Conservation (phyloP, 257 asterid species). For the Primulina tabacum region DNA sequence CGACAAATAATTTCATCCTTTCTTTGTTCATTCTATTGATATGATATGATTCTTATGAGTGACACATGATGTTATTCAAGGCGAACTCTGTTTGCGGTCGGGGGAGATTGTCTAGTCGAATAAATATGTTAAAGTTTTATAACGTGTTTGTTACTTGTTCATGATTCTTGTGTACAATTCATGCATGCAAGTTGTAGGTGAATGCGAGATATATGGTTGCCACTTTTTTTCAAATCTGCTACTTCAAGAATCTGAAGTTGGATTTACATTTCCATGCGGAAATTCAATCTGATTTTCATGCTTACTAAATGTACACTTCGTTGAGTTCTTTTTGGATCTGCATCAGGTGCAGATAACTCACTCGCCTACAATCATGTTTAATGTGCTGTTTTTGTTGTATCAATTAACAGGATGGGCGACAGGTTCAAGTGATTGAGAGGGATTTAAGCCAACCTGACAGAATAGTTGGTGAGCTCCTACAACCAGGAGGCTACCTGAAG, state of each 20-base stretch:
- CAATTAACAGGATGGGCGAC: conserved; percentile 38
- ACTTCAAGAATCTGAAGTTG: neutral
- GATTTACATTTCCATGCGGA: neutral
- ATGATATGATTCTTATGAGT: no score
- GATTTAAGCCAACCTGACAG: conserved; percentile 41
- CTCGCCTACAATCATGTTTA: neutral
- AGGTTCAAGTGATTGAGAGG: conserved; percentile 35
- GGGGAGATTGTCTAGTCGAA: no score
- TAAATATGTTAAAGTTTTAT: no score
- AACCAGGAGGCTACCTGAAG: conserved; percentile 57
- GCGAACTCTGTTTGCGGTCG: no score
- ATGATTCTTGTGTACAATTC: neutral
- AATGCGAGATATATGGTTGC: neutral
- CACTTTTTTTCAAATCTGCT: neutral
- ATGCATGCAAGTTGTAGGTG: neutral
- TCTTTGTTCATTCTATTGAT: no score
- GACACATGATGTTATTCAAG: no score
- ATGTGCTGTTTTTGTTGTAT: neutral
- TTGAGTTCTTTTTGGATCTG: neutral
- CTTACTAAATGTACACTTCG: neutral
- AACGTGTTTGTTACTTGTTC: no score
- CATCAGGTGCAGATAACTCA: neutral
- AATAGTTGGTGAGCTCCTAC: conserved; percentile 42
- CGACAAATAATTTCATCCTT: no score
- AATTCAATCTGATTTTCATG: no score